Evolutionary conservation across 768 basidiomycete genomes (phyloP), one percentile per base, ranked within the genome.

Genomic region (Gloeopeniophorella convolvens): DNA sequence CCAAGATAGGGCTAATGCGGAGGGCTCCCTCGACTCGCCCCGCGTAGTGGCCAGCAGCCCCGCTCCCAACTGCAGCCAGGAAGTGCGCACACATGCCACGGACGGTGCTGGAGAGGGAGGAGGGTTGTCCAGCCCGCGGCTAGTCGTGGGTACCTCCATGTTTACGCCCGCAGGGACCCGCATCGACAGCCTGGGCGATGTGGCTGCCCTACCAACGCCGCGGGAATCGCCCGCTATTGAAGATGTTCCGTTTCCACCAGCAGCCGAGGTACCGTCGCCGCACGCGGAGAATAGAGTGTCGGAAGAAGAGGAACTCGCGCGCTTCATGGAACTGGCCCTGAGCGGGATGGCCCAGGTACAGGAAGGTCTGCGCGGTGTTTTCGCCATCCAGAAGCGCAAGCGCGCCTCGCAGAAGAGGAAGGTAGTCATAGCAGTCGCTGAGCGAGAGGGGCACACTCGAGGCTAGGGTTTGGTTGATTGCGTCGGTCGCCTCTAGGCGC

Each of bases 61-160:
- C 40, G 46, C 46, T 48, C 46, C 28, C 20, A 20, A 48, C 36
- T 48, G 46, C 46, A 48, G 46, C 46, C 46, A 48, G 46, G 46
- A 48, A 39, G 46, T 48, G 46, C 31, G 46, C 46, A 39, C 10
- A n/a, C 37, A n/a, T 48, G 46, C 46, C 46, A 35, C 46, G 40
- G 46, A 48, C 46, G 27, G 46, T 32, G 46, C 46, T 48, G 46
- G 36, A 48, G 46, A 20, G 9, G 36, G 46, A 48, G 46, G 46
- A 48, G 46, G 46, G 18, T 48, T 23, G 46, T 26, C 15, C 16
- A 40, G 37, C 13, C n/a, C n/a, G n/a, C n/a, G n/a, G n/a, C n/a
- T n/a, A n/a, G n/a, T n/a, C n/a, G n/a, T n/a, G n/a, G n/a, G n/a
- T n/a, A n/a, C n/a, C n/a, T n/a, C n/a, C n/a, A n/a, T n/a, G n/a